These are phyloP conservation scores for Ogataea ramenticola DNA, from an alignment of 805 yeast genomes.

Conservation along the genomic window DNA sequence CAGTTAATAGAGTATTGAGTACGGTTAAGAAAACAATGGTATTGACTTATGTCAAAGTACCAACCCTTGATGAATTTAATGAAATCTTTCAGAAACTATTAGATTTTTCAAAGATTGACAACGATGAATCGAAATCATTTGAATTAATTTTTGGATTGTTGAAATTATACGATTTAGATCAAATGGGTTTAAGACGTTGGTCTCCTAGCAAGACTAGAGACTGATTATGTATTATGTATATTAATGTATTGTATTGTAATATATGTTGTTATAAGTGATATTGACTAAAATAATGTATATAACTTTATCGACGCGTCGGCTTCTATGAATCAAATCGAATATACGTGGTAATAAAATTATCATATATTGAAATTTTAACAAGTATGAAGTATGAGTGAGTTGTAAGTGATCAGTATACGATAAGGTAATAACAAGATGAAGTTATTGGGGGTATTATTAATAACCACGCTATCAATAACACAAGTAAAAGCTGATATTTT, in stretches of 20 bases:
- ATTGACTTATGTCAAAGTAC: constrained; percentile 56
- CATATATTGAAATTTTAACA: no score
- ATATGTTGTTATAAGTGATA: no score
- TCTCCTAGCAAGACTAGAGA: constrained; percentile 79
- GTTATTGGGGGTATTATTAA: no score
- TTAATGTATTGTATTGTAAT: no score
- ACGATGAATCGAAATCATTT: constrained; percentile 5
- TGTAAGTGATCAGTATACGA: no score
- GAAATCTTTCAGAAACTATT: constrained; percentile 7
- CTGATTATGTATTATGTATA: constrained; percentile 20
- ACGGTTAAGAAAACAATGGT: constrained; percentile 79
- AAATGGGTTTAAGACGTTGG: constrained; percentile 75
- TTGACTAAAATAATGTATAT: no score
- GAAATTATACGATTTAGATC: constrained; percentile 45
- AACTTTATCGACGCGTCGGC: no score
- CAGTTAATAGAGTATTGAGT: constrained; percentile 73
- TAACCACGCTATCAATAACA: no score
- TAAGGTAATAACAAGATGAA: no score
- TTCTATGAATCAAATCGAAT: no score
- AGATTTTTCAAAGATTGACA: neutral
- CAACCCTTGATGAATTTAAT: constrained; percentile 29
- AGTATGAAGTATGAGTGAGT: no score
- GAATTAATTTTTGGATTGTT: constrained; percentile 26
- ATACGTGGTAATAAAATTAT: no score
- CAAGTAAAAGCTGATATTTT: neutral